A percentile compares a stretch with the other conserved stretches of the same genome.
Evolutionary conservation across 352 stramenopile genomes (phyloP).

Genomic region (Globisporangium yorkense): DNA sequence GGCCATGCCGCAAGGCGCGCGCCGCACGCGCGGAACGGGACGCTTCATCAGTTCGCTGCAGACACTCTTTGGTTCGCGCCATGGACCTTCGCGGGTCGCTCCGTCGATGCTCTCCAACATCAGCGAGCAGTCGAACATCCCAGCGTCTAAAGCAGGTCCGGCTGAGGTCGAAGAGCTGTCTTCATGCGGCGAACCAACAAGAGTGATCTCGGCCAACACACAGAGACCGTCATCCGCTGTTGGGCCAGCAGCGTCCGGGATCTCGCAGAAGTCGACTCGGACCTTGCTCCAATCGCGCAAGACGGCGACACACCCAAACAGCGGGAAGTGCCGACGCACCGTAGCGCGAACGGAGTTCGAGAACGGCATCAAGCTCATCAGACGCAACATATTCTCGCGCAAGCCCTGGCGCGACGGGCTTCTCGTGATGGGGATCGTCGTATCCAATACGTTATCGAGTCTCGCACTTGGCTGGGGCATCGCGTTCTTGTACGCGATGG

Average conservation of each 20-base stretch:
- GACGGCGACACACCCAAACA: background rate
- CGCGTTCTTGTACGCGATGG: conserved; percentile 19
- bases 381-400: conserved; percentile 22
- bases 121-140: conserved; percentile 9
- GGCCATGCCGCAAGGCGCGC: background rate
- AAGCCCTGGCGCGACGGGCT: conserved; percentile 25
- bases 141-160: background rate
- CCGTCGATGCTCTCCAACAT: conserved; percentile 1
- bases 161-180: background rate
- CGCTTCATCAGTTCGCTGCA: background rate
- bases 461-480: conserved; percentile 17
- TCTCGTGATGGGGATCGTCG: conserved; percentile 26
- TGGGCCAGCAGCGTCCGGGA: background rate
- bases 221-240: background rate
- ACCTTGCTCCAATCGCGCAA: conserved; percentile 2
- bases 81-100: background rate
- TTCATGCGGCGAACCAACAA: background rate
- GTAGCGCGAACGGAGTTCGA: conserved; percentile 17
- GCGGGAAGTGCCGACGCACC: background rate
- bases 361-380: conserved; percentile 23
- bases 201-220: background rate
- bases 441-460: conserved; percentile 20
- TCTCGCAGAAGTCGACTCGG: background rate
- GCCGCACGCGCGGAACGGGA: background rate
- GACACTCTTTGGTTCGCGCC: background rate